A percentile compares a stretch with the other conserved stretches of the same genome.
These are phyloP conservation scores for Pseudogymnoascus sp. DNA, from an alignment of 2,329 filamentous ascomycete species.

Conservation along the genomic window DNA sequence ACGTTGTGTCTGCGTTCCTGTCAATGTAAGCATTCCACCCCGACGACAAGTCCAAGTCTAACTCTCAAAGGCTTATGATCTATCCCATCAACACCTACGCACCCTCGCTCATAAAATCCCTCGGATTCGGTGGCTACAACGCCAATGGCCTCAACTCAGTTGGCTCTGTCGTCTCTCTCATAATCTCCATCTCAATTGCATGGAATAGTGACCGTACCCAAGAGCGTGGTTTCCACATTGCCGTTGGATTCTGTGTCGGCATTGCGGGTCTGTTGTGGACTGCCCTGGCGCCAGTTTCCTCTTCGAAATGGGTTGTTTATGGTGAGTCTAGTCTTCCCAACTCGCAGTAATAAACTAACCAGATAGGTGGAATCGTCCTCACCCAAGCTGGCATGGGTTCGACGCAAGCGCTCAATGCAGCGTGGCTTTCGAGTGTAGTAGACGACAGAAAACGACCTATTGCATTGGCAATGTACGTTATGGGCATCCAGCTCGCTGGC, in stretches of 20 bases:
- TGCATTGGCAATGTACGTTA: slow-evolving; percentile 14
- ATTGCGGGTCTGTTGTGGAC: slow-evolving; percentile 12
- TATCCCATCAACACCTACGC: slow-evolving; percentile 16
- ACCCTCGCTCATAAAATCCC: neutral
- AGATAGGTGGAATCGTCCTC: slow-evolving; percentile 9
- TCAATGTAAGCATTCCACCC: slow-evolving; percentile 4
- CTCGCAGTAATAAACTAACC: neutral
- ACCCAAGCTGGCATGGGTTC: slow-evolving; percentile 14
- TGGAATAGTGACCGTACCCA: slow-evolving; percentile 13
- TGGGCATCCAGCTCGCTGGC: slow-evolving; percentile 13
- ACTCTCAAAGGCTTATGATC: slow-evolving; percentile 2
- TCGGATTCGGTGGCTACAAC: neutral
- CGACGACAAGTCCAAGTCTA: neutral
- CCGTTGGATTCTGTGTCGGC: neutral
- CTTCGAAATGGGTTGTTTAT: slow-evolving; percentile 13
- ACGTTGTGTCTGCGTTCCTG: slow-evolving; percentile 11
- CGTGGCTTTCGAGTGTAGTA: slow-evolving; percentile 11
- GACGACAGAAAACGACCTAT: slow-evolving; percentile 13
- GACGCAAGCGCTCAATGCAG: slow-evolving; percentile 13
- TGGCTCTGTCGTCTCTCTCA: slow-evolving; percentile 14
- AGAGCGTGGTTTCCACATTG: slow-evolving; percentile 14
- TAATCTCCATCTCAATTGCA: slow-evolving; percentile 9
- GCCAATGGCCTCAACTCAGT: slow-evolving; percentile 8
- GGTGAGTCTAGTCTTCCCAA: neutral
- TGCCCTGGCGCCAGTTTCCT: neutral